A percentile compares a stretch with the other conserved stretches of the same genome.
phyloP scores from a whole-genome alignment of 176 grass and related monocot genomes.

The Oryza nivara region DNA sequence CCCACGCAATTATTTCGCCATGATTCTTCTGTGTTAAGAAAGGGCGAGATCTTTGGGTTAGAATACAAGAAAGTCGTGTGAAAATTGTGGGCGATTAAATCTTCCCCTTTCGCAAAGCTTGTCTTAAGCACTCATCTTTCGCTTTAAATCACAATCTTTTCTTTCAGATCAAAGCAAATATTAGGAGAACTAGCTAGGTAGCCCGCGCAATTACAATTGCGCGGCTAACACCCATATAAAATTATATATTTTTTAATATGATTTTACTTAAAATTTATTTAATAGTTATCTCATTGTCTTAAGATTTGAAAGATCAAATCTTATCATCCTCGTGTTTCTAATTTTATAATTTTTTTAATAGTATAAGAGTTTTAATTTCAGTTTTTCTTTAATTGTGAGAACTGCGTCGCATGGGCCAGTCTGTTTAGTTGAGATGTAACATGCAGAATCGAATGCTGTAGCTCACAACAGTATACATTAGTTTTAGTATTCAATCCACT shows the following conservation, averaged over 20 bases:
- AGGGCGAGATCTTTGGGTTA: conserved; percentile 45
- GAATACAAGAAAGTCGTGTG: conserved; percentile 31
- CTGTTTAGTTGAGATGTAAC: conserved; percentile 3
- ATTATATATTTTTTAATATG: too few relatives aligned
- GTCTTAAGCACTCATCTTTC: conserved; percentile 7
- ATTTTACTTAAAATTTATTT: too few relatives aligned
- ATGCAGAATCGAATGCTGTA: neutral
- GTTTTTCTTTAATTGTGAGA: neutral
- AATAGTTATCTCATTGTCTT: too few relatives aligned
- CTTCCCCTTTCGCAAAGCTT: conserved; percentile 17
- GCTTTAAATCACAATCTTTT: too few relatives aligned
- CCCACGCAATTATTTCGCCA: conserved; percentile 38
- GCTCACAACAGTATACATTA: neutral
- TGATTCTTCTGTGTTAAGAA: conserved; percentile 45
- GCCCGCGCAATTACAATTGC: too few relatives aligned
- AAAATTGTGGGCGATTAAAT: conserved; percentile 30
- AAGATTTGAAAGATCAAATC: too few relatives aligned
- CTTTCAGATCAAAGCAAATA: neutral
- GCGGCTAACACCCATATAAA: too few relatives aligned
- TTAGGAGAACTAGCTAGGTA: too few relatives aligned
- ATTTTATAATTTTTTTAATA: too few relatives aligned
- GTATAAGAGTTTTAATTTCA: neutral
- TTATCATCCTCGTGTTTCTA: too few relatives aligned
- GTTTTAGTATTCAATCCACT: neutral
- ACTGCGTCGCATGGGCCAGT: neutral